Evolutionary conservation across 352 stramenopile species (phyloP).

Genomic region (Thalassiosira exigua): DNA sequence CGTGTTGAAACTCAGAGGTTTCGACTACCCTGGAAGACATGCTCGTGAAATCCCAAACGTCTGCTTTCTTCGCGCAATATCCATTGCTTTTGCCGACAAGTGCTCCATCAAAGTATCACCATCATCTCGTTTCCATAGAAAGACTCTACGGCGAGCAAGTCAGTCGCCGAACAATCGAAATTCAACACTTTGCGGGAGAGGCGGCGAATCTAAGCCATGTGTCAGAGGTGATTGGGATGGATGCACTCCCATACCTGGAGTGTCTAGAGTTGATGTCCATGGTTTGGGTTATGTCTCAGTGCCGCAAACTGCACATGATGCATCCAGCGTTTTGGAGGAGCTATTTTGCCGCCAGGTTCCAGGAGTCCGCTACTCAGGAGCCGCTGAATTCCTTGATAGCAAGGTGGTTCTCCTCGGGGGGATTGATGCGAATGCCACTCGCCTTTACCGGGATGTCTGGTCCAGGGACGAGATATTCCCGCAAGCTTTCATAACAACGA

Average conservation of each 20-base stretch:
- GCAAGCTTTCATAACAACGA: slow-evolving; percentile 56
- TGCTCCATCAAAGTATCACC: slow-evolving; percentile 59
- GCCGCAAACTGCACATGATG: slow-evolving; percentile 54
- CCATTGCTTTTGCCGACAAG: slow-evolving; percentile 79
- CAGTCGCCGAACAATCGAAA: slow-evolving; percentile 14
- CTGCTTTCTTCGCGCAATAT: slow-evolving; percentile 76
- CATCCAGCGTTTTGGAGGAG: slow-evolving; percentile 70
- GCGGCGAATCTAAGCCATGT: slow-evolving; percentile 52
- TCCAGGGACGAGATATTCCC: slow-evolving; percentile 57
- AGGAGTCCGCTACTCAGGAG: slow-evolving; percentile 36
- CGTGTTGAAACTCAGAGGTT: slow-evolving; percentile 82
- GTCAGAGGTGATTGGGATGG: slow-evolving; percentile 79
- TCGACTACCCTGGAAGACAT: slow-evolving; percentile 68
- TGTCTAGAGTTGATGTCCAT: slow-evolving; percentile 70
- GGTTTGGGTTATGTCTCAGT: slow-evolving; percentile 79
- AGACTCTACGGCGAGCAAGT: neutral
- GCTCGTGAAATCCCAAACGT: slow-evolving; percentile 67
- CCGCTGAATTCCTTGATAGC: slow-evolving; percentile 50
- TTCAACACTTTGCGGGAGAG: slow-evolving; percentile 47
- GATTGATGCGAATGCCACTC: slow-evolving; percentile 39
- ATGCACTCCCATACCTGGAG: slow-evolving; percentile 62
- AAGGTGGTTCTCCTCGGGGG: slow-evolving; percentile 67
- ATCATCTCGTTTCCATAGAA: slow-evolving; percentile 33
- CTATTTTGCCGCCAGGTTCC: slow-evolving; percentile 65
- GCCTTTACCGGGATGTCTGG: slow-evolving; percentile 64